A percentile compares a stretch with the other conserved stretches of the same genome.
phyloP scores from a whole-genome alignment of 208 protist species.

The Borovskyia barvae region DNA sequence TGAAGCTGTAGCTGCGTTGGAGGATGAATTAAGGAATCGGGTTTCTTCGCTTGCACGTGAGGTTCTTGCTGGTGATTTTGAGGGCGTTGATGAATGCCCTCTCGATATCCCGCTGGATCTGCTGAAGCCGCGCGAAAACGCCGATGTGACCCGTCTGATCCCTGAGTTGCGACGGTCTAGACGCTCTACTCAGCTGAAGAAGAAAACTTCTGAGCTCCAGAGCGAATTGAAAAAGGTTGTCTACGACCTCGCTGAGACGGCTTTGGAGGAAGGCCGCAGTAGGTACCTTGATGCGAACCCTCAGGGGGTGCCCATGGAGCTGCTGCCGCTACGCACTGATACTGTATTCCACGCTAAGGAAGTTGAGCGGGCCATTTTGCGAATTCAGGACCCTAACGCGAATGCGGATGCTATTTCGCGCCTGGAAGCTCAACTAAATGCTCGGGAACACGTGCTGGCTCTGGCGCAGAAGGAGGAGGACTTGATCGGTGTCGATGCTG shows the following conservation, averaged over 20 bases:
- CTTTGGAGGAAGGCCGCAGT: conserved; percentile 48
- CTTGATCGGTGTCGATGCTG: conserved; percentile 47
- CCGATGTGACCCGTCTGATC: conserved; percentile 42
- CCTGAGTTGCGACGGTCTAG: conserved; percentile 37
- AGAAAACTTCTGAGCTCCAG: conserved; percentile 34
- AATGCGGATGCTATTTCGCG: conserved; percentile 36
- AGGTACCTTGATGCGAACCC: conserved; percentile 51
- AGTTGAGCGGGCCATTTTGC: conserved; percentile 44
- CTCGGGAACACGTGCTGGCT: conserved; percentile 57
- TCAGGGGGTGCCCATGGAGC: conserved; percentile 54
- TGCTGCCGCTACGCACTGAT: conserved; percentile 57
- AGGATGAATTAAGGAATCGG: conserved; percentile 61
- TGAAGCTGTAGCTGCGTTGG: conserved; percentile 42
- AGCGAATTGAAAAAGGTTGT: conserved; percentile 43
- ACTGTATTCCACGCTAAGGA: conserved; percentile 48
- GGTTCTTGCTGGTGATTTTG: conserved; percentile 52
- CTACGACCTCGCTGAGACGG: conserved; percentile 36
- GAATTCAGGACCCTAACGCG: conserved; percentile 39
- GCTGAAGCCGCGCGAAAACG: conserved; percentile 50
- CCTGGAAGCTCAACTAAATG: conserved; percentile 58
- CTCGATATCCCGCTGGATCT: conserved; percentile 63
- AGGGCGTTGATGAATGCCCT: conserved; percentile 51
- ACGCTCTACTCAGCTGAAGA: conserved; percentile 23
- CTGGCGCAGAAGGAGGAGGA: conserved; percentile 57
- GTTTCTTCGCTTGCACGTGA: conserved; percentile 36